Evolutionary conservation across 768 basidiomycete species (phyloP).

Genomic region (Pleurotus giganteus): DNA sequence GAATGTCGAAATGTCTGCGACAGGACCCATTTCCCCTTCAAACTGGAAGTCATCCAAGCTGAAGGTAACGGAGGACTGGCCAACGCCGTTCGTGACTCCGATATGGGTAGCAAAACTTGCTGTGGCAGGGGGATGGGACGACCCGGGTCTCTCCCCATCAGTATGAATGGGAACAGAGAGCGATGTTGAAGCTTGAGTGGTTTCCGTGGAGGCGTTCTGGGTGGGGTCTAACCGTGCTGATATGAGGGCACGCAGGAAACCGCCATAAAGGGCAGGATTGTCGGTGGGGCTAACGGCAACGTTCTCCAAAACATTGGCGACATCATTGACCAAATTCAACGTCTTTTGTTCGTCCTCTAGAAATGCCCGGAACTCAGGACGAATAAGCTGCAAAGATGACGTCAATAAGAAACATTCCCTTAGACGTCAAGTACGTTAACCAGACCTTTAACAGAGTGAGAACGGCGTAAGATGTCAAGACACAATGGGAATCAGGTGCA

Average conservation of each 20-base stretch:
- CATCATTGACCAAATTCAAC: constrained; percentile 69
- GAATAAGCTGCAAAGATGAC: constrained; percentile 56
- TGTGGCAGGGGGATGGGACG: background rate
- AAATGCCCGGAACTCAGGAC: constrained; percentile 79
- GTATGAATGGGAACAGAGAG: background rate
- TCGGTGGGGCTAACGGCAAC: constrained; percentile 79
- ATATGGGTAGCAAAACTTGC: background rate
- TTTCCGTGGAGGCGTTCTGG: constrained; percentile 1
- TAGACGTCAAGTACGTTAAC: constrained; percentile 7
- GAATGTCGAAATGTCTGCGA: constrained; percentile 78
- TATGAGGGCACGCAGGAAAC: constrained; percentile 77
- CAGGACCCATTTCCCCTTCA: constrained; percentile 83
- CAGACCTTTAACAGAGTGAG: constrained; percentile 87
- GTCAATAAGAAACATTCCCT: constrained; percentile 4
- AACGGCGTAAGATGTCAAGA: constrained; percentile 90
- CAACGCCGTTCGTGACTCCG: background rate
- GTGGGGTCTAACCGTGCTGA: constrained; percentile 43
- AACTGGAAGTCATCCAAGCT: constrained; percentile 62
- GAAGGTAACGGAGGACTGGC: constrained; percentile 14
- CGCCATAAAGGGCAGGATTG: constrained; percentile 87
- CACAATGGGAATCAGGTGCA: constrained; percentile 88
- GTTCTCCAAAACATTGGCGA: constrained; percentile 75
- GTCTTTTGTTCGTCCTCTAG: constrained; percentile 73
- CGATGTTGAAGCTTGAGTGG: background rate
- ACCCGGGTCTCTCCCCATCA: background rate